Evolutionary conservation across 805 yeast genomes (phyloP).

Genomic region (Wickerhamomyces bovis): DNA sequence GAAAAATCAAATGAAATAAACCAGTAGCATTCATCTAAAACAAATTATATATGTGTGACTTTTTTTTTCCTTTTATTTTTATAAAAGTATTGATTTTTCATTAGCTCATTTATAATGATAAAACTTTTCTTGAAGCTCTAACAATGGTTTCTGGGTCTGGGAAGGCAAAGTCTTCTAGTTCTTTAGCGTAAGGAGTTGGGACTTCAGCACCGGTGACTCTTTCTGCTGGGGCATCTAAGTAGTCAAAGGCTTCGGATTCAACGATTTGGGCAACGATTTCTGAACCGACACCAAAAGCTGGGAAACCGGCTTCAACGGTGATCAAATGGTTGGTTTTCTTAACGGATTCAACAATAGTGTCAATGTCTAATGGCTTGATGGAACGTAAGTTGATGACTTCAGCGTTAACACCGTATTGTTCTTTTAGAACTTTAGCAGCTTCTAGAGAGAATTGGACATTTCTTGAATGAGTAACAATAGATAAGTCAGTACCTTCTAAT

Average conservation of each 20-base stretch:
- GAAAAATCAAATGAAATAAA: neutral
- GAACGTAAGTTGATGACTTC: constrained; percentile 96
- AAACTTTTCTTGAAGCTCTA: constrained; percentile 78
- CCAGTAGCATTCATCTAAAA: neutral
- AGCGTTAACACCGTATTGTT: constrained; percentile 80
- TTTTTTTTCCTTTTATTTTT: neutral
- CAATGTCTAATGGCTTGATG: constrained; percentile 92
- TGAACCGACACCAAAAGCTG: constrained; percentile 97
- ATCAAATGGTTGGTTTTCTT: constrained; percentile 96
- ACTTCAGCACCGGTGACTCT: constrained; percentile 99
- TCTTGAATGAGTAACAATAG: constrained; percentile 89
- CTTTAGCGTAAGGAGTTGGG: constrained; percentile 97
- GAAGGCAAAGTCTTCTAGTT: constrained; percentile 97
- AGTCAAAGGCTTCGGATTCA: constrained; percentile 98
- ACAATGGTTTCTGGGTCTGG: constrained; percentile 90
- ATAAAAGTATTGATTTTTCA: neutral
- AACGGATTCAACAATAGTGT: constrained; percentile 77
- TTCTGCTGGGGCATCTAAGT: constrained; percentile 96
- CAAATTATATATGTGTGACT: neutral
- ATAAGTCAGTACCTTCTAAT: constrained; percentile 84
- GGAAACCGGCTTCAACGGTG: constrained; percentile 97
- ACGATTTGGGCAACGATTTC: constrained; percentile 96
- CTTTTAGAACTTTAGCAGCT: constrained; percentile 84
- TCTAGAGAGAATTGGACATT: constrained; percentile 79
- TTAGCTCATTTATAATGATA: constrained; percentile 44